Evolutionary conservation across 1,139 yeast genomes (phyloP).

Genomic region (Wickerhamomyces sp.): DNA sequence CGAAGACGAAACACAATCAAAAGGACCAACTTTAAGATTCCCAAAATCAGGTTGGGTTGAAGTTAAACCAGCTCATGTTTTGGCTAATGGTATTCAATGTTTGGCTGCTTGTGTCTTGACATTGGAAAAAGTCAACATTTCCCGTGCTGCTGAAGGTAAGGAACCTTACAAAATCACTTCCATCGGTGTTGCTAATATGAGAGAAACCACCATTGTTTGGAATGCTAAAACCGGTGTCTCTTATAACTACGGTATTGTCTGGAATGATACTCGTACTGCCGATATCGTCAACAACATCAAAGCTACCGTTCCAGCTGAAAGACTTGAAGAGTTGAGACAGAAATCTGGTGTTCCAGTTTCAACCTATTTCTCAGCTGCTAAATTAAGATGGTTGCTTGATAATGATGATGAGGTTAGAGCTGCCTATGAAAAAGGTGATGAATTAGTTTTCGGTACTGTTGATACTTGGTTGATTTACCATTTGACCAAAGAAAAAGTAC

Average conservation of each 20-base stretch:
- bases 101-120: conserved; percentile 59
- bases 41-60: conserved; percentile 93
- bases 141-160: conserved; percentile 41
- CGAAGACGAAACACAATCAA: conserved; percentile 44
- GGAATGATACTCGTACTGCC: conserved; percentile 92
- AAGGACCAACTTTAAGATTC: conserved; percentile 67
- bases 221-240: conserved; percentile 79
- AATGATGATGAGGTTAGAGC: conserved; percentile 65
- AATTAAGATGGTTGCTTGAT: conserved; percentile 85
- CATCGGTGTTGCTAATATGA: conserved; percentile 90
- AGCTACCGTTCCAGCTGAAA: conserved; percentile 52
- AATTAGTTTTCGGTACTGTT: conserved; percentile 87
- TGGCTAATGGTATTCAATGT: conserved; percentile 80
- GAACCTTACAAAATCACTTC: conserved; percentile 52
- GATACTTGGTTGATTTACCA: conserved; percentile 93
- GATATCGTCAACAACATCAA: conserved; percentile 65
- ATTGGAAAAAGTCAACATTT: conserved; percentile 48
- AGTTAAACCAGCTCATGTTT: conserved; percentile 82
- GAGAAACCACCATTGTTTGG: conserved; percentile 94
- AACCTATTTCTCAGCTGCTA: conserved; percentile 89
- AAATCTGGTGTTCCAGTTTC: conserved; percentile 80
- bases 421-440: conserved; percentile 68
- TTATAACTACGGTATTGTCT: conserved; percentile 78
- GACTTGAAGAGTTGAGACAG: conserved; percentile 52
- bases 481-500: conserved; percentile 66